These are phyloP conservation scores for Phytophthora brassicae DNA, from an alignment of 352 stramenopile species.

Conservation along the genomic window DNA sequence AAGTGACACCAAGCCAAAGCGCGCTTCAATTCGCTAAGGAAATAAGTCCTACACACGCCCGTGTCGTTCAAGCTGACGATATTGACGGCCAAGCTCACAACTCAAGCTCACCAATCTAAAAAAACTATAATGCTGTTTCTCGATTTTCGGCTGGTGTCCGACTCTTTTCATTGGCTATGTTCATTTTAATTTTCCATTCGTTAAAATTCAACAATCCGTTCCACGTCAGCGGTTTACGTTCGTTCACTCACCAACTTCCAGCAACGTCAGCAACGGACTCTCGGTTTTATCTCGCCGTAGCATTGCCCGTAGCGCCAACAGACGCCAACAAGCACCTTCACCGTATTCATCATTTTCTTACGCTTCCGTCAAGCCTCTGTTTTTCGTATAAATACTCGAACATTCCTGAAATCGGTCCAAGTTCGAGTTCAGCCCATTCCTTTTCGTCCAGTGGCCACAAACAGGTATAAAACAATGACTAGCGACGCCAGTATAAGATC, in stretches of 20 bases:
- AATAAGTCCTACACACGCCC: constrained; percentile 1
- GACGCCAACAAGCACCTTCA: background rate
- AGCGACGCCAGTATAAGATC: constrained; percentile 22
- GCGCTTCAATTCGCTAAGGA: constrained; percentile 12
- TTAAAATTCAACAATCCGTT: constrained; percentile 1
- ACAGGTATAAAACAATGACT: constrained; percentile 21
- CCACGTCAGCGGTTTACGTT: constrained; percentile 28
- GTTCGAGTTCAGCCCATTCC: background rate
- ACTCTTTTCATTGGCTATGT: constrained; percentile 10
- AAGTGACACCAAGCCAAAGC: background rate
- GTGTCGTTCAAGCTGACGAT: background rate
- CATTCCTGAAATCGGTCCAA: background rate
- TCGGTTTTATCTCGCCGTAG: too few relatives aligned
- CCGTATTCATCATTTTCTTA: constrained; percentile 2
- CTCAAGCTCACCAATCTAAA: too few relatives aligned
- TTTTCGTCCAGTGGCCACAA: background rate
- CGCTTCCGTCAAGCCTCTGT: constrained; percentile 1
- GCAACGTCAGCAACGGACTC: background rate
- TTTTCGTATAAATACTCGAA: background rate
- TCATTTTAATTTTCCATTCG: constrained; percentile 14
- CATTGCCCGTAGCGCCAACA: too few relatives aligned
- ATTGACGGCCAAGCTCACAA: too few relatives aligned
- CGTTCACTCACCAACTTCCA: constrained; percentile 20
- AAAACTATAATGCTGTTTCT: too few relatives aligned
- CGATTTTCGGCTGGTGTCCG: constrained; percentile 19